Base-by-base conservation (phyloP, 371 early-diverging fungal species). In the Rhizomucor miehei region DNA sequence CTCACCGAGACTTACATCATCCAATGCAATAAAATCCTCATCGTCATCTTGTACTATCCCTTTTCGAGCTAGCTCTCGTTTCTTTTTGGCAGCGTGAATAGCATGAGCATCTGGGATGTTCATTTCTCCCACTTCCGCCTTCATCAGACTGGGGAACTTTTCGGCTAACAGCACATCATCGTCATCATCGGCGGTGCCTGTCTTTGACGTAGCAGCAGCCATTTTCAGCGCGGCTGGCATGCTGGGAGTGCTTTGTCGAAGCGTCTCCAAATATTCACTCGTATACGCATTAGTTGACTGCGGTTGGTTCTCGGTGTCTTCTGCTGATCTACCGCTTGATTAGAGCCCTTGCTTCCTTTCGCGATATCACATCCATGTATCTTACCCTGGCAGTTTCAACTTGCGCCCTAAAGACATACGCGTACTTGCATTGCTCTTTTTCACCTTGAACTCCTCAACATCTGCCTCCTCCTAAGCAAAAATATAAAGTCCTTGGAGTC, bases 1-100 rank as follows among this genome's bases (percentile, higher is more conserved):
- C 5, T 3, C 14, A 14, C 8, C 38, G 34, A 9, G 11, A 54
- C 60, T 56, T 48, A 62, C 69, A 43, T 66, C 66, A 40, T 71
- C 64, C 35, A 78, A 49, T 14, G 71, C 37, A 23, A 78, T 62
- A 61, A 69, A 78, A 11, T 65, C 77, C 12, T 73, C 79, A n/a
- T 62, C 50, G 9, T 66, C 71, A 13, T 37, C 51, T 3, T 37
- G 50, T 25, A 35, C 60, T 13, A 68, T 44, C 21, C 70, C 69
- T 47, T 73, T 69, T 19, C 81, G 62, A 52, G 67, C 25, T 37
- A 71, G 71, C 38, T 81, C 79, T n/a, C 81, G 59, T 44, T 75
- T 71, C 60, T 73, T 81, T 49, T 78, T 81, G 8, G 81, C 81
- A 3, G 77, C 79, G 35, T 71, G 64, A 50, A 81, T 81, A 2